Evolutionary conservation across 108 stramenopile genomes (phyloP).

Genomic region (Aurantiochytrium sp.): DNA sequence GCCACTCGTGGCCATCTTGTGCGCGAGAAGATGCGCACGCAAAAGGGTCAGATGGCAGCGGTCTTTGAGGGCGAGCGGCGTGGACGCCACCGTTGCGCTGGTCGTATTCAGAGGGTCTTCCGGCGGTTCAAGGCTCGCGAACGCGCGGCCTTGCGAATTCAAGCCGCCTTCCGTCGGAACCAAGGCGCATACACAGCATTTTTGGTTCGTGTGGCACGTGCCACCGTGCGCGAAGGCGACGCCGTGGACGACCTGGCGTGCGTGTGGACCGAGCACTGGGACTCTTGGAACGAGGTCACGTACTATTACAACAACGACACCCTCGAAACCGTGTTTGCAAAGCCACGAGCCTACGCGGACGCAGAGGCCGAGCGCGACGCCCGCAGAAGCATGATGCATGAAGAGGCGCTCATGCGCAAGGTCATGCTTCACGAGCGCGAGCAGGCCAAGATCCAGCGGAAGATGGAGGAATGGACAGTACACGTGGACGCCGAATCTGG

Average conservation of each 20-base stretch:
- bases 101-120: neutral
- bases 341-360: neutral
- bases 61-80: neutral
- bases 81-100: neutral
- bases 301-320: neutral
- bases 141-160: conserved; percentile 4
- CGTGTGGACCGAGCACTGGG: neutral
- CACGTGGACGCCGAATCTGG: neutral
- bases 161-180: neutral
- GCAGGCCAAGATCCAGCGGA: neutral
- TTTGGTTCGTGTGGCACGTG: neutral
- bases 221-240: neutral
- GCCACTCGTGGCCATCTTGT: neutral
- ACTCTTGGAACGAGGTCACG: neutral
- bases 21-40: neutral
- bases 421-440: neutral
- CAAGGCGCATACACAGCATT: neutral
- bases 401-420: neutral
- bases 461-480: neutral
- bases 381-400: neutral
- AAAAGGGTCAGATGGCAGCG: neutral
- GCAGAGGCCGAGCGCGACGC: neutral
- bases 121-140: neutral
- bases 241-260: neutral
- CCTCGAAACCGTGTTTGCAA: neutral